phyloP scores from a whole-genome alignment of 306 rosid genomes.

The Trifolium subterraneum region DNA sequence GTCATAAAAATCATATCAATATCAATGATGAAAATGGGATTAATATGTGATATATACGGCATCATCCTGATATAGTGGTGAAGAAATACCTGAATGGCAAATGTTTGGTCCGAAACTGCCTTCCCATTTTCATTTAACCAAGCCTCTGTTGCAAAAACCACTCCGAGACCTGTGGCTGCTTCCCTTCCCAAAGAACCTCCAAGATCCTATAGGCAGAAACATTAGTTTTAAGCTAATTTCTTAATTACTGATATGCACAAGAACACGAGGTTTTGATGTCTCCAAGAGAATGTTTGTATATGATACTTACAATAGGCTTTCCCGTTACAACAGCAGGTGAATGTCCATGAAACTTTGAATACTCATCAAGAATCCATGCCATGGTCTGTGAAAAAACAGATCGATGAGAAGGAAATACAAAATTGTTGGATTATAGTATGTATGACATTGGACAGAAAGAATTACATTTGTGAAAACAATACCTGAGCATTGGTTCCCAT shows the following conservation, averaged over 20 bases:
- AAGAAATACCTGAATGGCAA: slow-evolving; percentile 66
- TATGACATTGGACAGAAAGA: neutral
- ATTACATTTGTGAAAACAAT: slow-evolving; percentile 13
- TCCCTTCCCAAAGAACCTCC: slow-evolving; percentile 85
- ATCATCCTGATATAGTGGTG: slow-evolving; percentile 5
- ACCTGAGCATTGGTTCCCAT: slow-evolving; percentile 84
- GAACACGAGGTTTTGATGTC: neutral
- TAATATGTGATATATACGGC: neutral
- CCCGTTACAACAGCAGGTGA: slow-evolving; percentile 83
- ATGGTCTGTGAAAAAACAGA: slow-evolving; percentile 56
- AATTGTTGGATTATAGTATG: slow-evolving; percentile 6
- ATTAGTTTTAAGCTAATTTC: neutral
- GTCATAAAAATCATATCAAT: slow-evolving; percentile 18
- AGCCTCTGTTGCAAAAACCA: slow-evolving; percentile 67
- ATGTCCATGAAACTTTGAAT: slow-evolving; percentile 81
- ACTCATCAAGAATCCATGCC: slow-evolving; percentile 93
- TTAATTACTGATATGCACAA: slow-evolving; percentile 10
- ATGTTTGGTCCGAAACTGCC: slow-evolving; percentile 56
- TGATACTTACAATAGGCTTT: slow-evolving; percentile 67
- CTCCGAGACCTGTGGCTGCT: slow-evolving; percentile 78
- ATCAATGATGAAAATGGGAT: slow-evolving; percentile 5
- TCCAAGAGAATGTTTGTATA: neutral
- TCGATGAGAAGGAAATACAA: slow-evolving; percentile 26
- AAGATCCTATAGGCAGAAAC: slow-evolving; percentile 57
- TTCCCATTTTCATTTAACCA: slow-evolving; percentile 68